Base-by-base conservation (phyloP, 1,284 basidiomycete species). In the Boletus smithii region DNA sequence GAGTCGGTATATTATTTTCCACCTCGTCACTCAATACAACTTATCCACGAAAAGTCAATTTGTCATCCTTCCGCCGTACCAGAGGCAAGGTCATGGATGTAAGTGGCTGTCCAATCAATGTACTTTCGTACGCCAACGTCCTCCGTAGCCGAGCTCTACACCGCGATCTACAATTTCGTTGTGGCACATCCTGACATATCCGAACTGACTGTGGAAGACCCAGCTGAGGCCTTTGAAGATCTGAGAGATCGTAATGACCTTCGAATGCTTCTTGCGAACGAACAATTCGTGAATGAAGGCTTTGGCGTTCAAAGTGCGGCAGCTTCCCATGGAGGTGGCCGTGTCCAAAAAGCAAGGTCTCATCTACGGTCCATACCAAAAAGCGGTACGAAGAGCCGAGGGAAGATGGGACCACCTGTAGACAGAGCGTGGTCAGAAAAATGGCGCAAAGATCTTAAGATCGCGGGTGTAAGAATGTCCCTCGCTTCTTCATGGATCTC, bases 141-240 rank as follows among this genome's bases (percentile, higher is more conserved):
- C 5, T 40, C 36, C 30, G 5, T 59, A 93, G 91, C 93, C 43
- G 84, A 86, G 50, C 80, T 99, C 10, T 99, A 98, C 73, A 81
- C 74, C 24, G 81, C 91, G 1, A 87, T 95, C 36, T 95, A 95
- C 70, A 78, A 85, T 59, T 80, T 89, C 62, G 78, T 90, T 42
- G 69, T 91, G 30, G 70, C 75, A 7, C 77, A 82, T 32, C 71
- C 82, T 0, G 72, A 79, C 35, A 83, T 97, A 27, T 83, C 86
- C 9, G 95, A 99, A 67, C 73, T 99, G 44, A 97, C 94, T 0
- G 89, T 99, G 17, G 95, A 99, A 72, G 95, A 99, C 65, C 95
- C 95, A 0, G 92, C 92, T 0, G 95, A 99, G 69, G 88, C 90
- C 8, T 95, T 97, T 62, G 94, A 97, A 65, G 92, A 97, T 62